These are phyloP conservation scores for Ophiorrhiza pumila DNA, from an alignment of 257 asterid genomes.

Conservation along the genomic window DNA sequence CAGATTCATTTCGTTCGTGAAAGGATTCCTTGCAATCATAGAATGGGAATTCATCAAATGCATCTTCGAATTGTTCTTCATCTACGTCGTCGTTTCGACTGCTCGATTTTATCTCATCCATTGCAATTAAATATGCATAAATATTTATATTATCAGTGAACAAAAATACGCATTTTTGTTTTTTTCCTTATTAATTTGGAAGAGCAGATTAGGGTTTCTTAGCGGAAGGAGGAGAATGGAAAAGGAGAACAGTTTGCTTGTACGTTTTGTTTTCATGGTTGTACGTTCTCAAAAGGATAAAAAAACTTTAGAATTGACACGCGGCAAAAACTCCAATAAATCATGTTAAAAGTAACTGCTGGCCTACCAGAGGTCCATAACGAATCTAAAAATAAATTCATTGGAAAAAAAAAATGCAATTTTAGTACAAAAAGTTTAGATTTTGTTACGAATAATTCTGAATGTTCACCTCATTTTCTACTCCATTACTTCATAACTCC, in stretches of 20 bases:
- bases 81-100: constrained; percentile 16
- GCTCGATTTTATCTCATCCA: constrained; percentile 9
- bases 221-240: background rate
- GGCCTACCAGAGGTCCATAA: too few relatives aligned
- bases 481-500: too few relatives aligned
- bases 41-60: constrained; percentile 50
- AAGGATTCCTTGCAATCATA: constrained; percentile 41
- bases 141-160: background rate
- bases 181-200: background rate
- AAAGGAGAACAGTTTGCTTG: background rate
- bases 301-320: too few relatives aligned
- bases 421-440: too few relatives aligned
- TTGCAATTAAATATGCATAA: background rate
- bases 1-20: constrained; percentile 25
- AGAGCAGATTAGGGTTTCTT: background rate
- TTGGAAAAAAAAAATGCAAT: too few relatives aligned
- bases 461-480: too few relatives aligned
- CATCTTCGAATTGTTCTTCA: constrained; percentile 46
- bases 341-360: too few relatives aligned
- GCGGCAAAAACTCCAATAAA: too few relatives aligned
- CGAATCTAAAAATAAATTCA: too few relatives aligned
- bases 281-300: too few relatives aligned
- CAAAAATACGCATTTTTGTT: background rate
- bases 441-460: too few relatives aligned
- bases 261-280: background rate